Evolutionary conservation across 345 rosid genomes (phyloP), one percentile per base, ranked within the genome.

Genomic region (Streptanthus diversifolius): DNA sequence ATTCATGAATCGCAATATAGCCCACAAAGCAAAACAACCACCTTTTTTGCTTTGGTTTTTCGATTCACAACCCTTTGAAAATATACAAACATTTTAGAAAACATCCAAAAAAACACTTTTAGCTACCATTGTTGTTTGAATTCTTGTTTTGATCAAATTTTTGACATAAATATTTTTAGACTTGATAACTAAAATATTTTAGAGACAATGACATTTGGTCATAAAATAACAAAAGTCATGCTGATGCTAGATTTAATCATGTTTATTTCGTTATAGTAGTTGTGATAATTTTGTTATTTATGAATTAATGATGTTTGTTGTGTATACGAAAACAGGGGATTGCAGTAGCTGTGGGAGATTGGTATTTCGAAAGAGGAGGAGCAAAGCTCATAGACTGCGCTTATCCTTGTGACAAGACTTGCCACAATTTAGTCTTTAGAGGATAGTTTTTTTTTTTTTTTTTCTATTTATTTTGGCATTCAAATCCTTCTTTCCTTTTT

Each of bases 311-410:
- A 51, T 60, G 44, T 39, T 52, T 75, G 18, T 25, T 57, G 25
- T 58, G n/a, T 48, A 66, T 5, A 57, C 6, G 36, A 49, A 62
- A 75, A 86, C 91, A 91, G 95, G 85, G 88, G 8, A 83, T 91
- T 41, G 98, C 99, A 27, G 77, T 85, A 51, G 90, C 97, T 9
- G 98, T 91, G 36, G 97, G 95, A 74, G 96, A 91, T 68, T 95
- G 99, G 99, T 91, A 85, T 74, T 95, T 91, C 15, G 92, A 82
- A 7, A 85, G 95, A 21, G 77, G 93, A 18, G 71, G 65, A 2
- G 81, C 80, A n/a, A 88, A 84, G 85, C 78, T 79, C 8, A 77
- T 91, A 9, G 99, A 90, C 51, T 95, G 97, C 30, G 79, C 99
- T 3, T 95, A 90, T 73, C 97, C 97, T 59, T 91, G 99, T 30